These are phyloP conservation scores for Apodospora peruviana DNA, from an alignment of 495 filamentous ascomycete genomes.

Conservation along the genomic window DNA sequence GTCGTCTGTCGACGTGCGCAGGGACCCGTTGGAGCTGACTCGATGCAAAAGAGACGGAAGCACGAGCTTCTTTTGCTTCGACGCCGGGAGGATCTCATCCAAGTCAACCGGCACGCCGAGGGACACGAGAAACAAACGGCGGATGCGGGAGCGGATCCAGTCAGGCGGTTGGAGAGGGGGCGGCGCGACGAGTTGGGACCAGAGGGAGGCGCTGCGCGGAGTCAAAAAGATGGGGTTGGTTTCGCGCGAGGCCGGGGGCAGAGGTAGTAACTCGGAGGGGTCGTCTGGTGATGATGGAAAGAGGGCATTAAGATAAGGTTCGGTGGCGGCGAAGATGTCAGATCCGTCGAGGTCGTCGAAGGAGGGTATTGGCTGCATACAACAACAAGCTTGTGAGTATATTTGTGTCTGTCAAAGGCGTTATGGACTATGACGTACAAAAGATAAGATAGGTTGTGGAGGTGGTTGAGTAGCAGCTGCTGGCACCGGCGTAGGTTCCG, in stretches of 20 bases:
- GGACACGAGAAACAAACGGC: slow-evolving; percentile 91
- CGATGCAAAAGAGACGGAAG: slow-evolving; percentile 72
- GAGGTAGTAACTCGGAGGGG: slow-evolving; percentile 39
- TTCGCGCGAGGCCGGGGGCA: slow-evolving; percentile 27
- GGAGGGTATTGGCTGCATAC: slow-evolving; percentile 62
- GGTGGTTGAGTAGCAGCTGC: slow-evolving; percentile 22
- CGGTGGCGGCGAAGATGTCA: slow-evolving; percentile 45
- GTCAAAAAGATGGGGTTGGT: slow-evolving; percentile 60
- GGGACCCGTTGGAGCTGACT: slow-evolving; percentile 46
- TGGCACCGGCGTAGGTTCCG: slow-evolving; percentile 19
- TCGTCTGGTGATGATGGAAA: slow-evolving; percentile 50
- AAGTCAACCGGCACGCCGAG: slow-evolving; percentile 94
- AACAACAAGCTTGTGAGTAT: too few relatives aligned
- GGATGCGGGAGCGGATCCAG: slow-evolving; percentile 95
- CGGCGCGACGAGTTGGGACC: slow-evolving; percentile 92
- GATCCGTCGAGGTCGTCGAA: slow-evolving; percentile 55
- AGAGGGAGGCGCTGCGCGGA: slow-evolving; percentile 76
- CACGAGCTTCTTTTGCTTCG: slow-evolving; percentile 95
- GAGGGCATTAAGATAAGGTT: slow-evolving; percentile 51
- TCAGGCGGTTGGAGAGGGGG: slow-evolving; percentile 93
- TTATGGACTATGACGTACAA: slow-evolving; percentile 29
- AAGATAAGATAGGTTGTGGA: slow-evolving; percentile 33
- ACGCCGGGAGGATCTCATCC: slow-evolving; percentile 92
- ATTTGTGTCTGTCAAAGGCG: too few relatives aligned
- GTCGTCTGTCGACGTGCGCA: slow-evolving; percentile 39